Evolutionary conservation across 192 early-diverging fungal species (phyloP), one percentile per base, ranked within the genome.

Genomic region (Coemansia sp.): DNA sequence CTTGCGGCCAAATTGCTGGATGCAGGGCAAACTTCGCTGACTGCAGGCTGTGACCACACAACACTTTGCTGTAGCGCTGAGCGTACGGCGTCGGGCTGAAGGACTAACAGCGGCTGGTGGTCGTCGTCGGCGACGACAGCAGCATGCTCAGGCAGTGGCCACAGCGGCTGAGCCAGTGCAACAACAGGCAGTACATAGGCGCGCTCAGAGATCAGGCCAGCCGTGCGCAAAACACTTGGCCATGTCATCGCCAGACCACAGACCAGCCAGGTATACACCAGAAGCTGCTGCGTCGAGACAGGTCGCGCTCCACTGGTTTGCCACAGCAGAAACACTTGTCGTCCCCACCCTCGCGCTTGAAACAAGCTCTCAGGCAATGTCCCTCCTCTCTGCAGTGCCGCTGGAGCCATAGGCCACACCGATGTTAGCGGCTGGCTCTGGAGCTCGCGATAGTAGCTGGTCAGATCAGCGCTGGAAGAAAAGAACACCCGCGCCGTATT

Each of bases 161-260:
- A 78, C 15, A 78, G 55, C 22, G 75, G 75, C 62, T 78, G 63
- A 8, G 65, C 75, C 42, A 78, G 58, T 40, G 75, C 71, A 5
- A 65, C 50, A 41, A 72, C 53, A 7, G 75, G 75, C 18, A 78
- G 62, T 8, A 78, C 26, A 37, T 78, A 78, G 17, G 75, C 75
- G 0, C 75, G 75, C 55, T 78, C 75, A 19, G 75, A 78, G 24
- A 78, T 78, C 22, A 78, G 62, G 19, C 75, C 75, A 12, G 75
- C 46, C 3, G 75, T 72, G 34, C 75, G 75, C 43, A 78, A 42
- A 29, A 78, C 75, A 41, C 65, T 68, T 27, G 75, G 75, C 75
- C 75, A 78, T 36, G 75, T 65, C 75, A 72, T 72, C 7, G 75
- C 65, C 41, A 78, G 66, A 5, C 61, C 58, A 21, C 69, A 72